These are phyloP conservation scores for Crithidia fasciculata DNA, from an alignment of 208 protist species.

Conservation along the genomic window DNA sequence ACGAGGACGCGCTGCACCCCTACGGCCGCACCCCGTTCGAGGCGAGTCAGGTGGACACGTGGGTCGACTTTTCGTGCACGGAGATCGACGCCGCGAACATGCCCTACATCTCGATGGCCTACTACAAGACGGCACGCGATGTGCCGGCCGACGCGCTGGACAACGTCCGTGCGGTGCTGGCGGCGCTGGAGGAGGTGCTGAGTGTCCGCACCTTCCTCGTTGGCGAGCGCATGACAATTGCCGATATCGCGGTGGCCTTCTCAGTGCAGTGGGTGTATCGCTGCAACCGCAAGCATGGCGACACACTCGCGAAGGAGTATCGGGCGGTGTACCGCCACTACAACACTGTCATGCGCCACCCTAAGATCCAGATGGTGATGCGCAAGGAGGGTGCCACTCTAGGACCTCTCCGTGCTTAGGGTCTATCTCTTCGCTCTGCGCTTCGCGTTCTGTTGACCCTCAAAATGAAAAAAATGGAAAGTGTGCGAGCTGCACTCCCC, in stretches of 20 bases:
- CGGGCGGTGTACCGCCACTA: conserved; percentile 71
- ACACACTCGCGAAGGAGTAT: conserved; percentile 66
- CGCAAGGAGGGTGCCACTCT: conserved; percentile 57
- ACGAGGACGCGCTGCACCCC: conserved; percentile 45
- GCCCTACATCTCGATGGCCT: conserved; percentile 53
- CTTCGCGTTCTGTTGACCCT: too few relatives aligned
- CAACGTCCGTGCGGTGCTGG: conserved; percentile 50
- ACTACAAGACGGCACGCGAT: conserved; percentile 35
- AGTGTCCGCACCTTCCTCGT: conserved; percentile 83
- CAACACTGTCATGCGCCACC: conserved; percentile 84
- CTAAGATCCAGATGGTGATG: conserved; percentile 65
- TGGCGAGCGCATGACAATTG: conserved; percentile 81
- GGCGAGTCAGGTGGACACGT: conserved; percentile 83
- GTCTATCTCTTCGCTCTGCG: not conserved
- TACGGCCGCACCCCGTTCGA: conserved; percentile 83
- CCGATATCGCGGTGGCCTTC: conserved; percentile 81
- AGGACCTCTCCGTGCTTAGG: conserved; percentile 37
- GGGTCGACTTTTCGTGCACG: conserved; percentile 80
- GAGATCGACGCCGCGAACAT: conserved; percentile 69
- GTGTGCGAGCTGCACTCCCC: too few relatives aligned
- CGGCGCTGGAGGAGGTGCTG: conserved; percentile 64
- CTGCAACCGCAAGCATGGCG: conserved; percentile 55
- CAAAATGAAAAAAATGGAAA: too few relatives aligned
- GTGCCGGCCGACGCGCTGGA: conserved; percentile 38
- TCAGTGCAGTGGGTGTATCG: conserved; percentile 71